Base-by-base conservation (phyloP, 2,329 filamentous ascomycete genomes). In the Fusarium veterinarium region DNA sequence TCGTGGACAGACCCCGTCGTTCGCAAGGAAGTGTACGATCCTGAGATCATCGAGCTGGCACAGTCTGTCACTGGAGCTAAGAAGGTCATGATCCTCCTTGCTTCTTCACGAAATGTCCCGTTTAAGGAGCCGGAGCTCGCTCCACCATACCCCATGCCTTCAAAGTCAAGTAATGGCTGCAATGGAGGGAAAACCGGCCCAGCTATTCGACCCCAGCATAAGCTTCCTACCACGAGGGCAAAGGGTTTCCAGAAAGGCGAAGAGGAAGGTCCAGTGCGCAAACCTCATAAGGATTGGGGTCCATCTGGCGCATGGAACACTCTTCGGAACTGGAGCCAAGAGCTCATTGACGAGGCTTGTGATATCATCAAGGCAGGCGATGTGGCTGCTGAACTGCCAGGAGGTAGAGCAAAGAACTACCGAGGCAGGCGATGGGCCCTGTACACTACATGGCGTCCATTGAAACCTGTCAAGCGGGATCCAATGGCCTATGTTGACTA, bases 81-180 rank as follows among this genome's bases (percentile, higher is more conserved):
- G 23, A 28, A 45, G 3, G 14, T 31, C 20, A 48, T 31, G 7
- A 48, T 48, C 3, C 28, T 48, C 2, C 45, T 48, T 31, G 28
- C 45, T 31, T 46, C 44, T 1, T 20, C 44, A 11, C 19, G 44
- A 3, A 46, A 46, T 3, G 44, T 16, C 8, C 44, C 44, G 6
- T n/a, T 30, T 19, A 11, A 30, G 9, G 44, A 30, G 19, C 44
- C 25, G 8, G 25, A 46, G 44, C 19, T 46, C 19, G 44, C 44
- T 8, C 23, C 44, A 30, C 25, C 25, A 4, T 46, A 46, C 13
- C 44, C 44, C 0, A 46, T 46, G 44, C 44, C 44, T 9, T 8
- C 13, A 6, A 20, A 30, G 8, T 5, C n/a, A 0, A 17, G 6
- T 5, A 8, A 7, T 0, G 4, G 8, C 8, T 3, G 0, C 6